Evolutionary conservation across 805 yeast species (phyloP).

Genomic region (Candida maesae): DNA sequence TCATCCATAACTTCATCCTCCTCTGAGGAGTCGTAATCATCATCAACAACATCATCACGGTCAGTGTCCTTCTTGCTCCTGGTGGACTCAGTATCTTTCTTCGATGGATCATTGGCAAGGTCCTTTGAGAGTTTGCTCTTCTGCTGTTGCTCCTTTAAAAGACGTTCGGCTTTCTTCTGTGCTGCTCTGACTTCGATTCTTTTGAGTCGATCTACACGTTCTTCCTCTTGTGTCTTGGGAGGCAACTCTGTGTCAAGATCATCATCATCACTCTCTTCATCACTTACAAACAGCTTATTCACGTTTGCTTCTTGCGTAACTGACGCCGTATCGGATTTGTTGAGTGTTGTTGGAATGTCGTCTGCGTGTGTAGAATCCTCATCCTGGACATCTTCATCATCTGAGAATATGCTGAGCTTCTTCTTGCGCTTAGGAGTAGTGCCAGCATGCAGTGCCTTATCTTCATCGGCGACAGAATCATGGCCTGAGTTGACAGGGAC

Average conservation of each 20-base stretch:
- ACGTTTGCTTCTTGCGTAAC: too few species aligned
- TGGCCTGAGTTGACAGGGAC: neutral
- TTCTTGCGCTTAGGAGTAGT: neutral
- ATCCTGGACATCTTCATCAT: conserved; percentile 4
- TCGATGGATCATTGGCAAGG: neutral
- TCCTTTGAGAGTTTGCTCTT: conserved; percentile 4
- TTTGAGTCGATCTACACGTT: conserved; percentile 8
- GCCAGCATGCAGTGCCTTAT: conserved; percentile 1
- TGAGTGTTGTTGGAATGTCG: neutral
- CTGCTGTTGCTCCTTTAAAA: conserved; percentile 19
- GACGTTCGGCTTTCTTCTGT: conserved; percentile 22
- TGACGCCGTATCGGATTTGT: too few species aligned
- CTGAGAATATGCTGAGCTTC: neutral
- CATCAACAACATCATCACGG: too few species aligned
- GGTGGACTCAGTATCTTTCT: neutral
- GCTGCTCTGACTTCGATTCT: conserved; percentile 21
- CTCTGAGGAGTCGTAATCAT: conserved; percentile 11
- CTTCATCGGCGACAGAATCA: too few species aligned
- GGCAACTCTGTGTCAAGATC: neutral
- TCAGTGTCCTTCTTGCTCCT: conserved; percentile 5
- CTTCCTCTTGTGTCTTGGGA: conserved; percentile 4
- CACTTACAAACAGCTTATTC: conserved; percentile 15
- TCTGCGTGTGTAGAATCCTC: neutral
- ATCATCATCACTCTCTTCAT: conserved; percentile 17
- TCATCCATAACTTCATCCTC: conserved; percentile 7